Base-by-base conservation (phyloP, 257 asterid species). In the Nemophila menziesii region DNA sequence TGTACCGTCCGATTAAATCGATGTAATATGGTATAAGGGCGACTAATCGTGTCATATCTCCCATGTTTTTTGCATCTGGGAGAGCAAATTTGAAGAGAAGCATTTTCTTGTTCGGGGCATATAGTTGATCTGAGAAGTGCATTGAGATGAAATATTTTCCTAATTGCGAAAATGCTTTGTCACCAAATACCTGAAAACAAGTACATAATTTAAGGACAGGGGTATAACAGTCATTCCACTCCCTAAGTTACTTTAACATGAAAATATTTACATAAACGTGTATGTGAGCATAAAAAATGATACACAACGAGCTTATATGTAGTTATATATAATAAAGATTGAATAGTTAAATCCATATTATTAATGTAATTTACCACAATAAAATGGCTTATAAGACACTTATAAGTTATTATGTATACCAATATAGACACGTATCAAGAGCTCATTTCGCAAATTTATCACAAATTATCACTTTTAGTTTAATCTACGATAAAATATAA, bases 1-100 rank as follows among this genome's bases (percentile, higher is more conserved):
- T 87, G 81, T 82, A 82, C 34, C 83, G 72, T n/a, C 97, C 97
- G 29, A 87, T 61, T 22, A 82, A 58, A 69, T 87, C 97, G 14
- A 87, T 82, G 77, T 87, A 87, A 60, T 87, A 82, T 37, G 95
- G 97, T 16, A 82, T 84, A 11, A 87, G 93, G 55, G 93, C 95
- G 61, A 87, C 86, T 67, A 87, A 71, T 20, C 93, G 83, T 54
- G 86, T 71, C 97, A 87, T 80, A 57, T 87, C 97, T 49, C 69
- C 81, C 86, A 87, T 82, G 52, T 69, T 46, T 12, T 71, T 68
- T 39, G 74, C 86, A 53, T 71, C 68, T 44, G 95, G 92, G 38
- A 87, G 74, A 47, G 89, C 93, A 82, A 87, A 87, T 82, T 77
- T 87, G 59, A 87, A 87, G 42, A 87, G 66, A 48, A 87, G 71